These are phyloP conservation scores for Crataegus laevigata DNA, from an alignment of 306 rosid species.

Conservation along the genomic window DNA sequence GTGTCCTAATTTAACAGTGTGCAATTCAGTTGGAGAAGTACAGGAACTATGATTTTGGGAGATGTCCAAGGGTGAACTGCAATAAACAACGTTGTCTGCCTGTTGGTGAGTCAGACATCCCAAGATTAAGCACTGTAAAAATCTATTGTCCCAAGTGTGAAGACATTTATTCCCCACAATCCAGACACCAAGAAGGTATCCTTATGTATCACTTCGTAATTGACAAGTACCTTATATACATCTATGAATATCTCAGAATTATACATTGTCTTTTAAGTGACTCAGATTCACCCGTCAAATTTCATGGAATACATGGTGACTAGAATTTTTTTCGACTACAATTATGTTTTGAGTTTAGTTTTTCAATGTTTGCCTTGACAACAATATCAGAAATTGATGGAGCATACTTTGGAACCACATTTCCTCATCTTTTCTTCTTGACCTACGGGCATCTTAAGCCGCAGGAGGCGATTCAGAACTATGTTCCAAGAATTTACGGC, in stretches of 20 bases:
- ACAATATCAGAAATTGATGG: constrained; percentile 45
- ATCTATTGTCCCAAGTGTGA: constrained; percentile 77
- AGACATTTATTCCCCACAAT: constrained; percentile 59
- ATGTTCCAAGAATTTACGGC: constrained; percentile 53
- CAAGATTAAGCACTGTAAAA: constrained; percentile 61
- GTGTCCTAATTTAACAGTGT: background rate
- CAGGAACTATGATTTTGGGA: constrained; percentile 65
- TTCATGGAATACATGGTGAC: background rate
- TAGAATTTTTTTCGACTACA: background rate
- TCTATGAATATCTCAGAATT: no score
- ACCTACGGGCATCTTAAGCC: constrained; percentile 52
- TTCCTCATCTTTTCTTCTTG: constrained; percentile 55
- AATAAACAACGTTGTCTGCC: constrained; percentile 75
- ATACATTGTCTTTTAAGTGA: no score
- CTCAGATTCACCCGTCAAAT: background rate
- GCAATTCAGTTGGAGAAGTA: constrained; percentile 56
- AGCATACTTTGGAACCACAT: constrained; percentile 65
- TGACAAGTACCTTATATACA: background rate
- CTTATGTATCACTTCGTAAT: constrained; percentile 8
- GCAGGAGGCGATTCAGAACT: constrained; percentile 35
- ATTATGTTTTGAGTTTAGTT: background rate
- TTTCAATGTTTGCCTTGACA: constrained; percentile 21
- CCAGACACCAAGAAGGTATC: constrained; percentile 85
- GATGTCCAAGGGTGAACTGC: constrained; percentile 72
- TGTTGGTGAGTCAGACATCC: constrained; percentile 65